Conservation (phyloP, 345 rosid species). For the Populus simonii region DNA sequence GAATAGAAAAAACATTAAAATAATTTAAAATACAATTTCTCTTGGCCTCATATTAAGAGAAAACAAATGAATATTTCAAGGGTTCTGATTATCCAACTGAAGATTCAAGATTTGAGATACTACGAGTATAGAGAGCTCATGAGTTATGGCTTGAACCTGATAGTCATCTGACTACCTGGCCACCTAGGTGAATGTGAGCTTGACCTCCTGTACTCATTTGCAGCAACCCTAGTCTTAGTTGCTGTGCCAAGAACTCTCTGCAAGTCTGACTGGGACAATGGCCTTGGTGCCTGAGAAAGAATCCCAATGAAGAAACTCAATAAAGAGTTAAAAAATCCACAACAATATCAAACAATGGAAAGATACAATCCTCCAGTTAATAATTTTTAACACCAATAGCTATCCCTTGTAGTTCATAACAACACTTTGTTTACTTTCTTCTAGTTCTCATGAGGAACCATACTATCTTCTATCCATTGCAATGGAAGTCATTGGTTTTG, state of each 20-base stretch:
- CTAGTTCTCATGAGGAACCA: not conserved
- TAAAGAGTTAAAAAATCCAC: not conserved
- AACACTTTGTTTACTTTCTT: too few species aligned
- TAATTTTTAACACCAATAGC: too few species aligned
- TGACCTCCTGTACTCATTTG: conserved; percentile 61
- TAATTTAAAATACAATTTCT: not conserved
- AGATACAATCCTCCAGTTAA: not conserved
- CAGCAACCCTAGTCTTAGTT: conserved; percentile 70
- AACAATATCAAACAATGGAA: not conserved
- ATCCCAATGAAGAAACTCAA: not conserved
- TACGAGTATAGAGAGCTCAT: conserved; percentile 73
- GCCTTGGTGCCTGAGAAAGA: conserved; percentile 61
- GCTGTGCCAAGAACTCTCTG: conserved; percentile 66
- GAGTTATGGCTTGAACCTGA: conserved; percentile 69
- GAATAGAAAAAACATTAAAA: not conserved
- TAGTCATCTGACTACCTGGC: conserved; percentile 60
- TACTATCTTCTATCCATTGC: not conserved
- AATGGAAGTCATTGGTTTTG: not conserved
- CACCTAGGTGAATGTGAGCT: conserved; percentile 52
- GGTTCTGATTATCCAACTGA: conserved; percentile 59
- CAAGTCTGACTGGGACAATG: conserved; percentile 64
- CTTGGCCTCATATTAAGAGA: not conserved
- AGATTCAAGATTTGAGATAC: conserved; percentile 76
- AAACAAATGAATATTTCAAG: conserved; percentile 27
- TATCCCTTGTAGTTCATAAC: too few species aligned